Percentiles rank a stretch among this genome's conserved stretches.
Evolutionary conservation across 331 rosid genomes (phyloP).

Genomic region (Pyrus hybrid): DNA sequence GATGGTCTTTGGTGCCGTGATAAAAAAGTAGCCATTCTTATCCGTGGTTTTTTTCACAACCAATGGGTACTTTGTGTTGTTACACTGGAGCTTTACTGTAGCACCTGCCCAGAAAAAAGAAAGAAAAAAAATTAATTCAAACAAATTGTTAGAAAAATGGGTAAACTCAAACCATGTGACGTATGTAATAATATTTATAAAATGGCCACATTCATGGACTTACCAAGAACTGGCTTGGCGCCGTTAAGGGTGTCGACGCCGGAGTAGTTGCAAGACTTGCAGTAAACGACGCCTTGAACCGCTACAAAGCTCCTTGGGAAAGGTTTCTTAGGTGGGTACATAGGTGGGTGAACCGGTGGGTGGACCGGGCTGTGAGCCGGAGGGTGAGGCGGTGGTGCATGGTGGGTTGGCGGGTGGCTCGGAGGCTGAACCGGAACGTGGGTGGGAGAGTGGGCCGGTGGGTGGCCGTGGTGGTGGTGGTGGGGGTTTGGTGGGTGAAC

Average conservation of each 20-base stretch:
- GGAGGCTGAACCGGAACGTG: conserved; percentile 1
- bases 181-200: not conserved
- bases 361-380: not conserved
- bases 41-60: conserved; percentile 30
- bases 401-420: conserved; percentile 12
- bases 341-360: conserved; percentile 23
- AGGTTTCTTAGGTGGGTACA: conserved; percentile 16
- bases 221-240: conserved; percentile 54
- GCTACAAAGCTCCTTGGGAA: conserved; percentile 49
- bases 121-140: not conserved
- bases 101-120: conserved; percentile 37
- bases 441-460: conserved; percentile 4
- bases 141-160: not conserved
- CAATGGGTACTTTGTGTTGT: conserved; percentile 47
- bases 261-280: conserved; percentile 65
- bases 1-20: conserved; percentile 48
- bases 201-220: not conserved
- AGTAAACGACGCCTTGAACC: conserved; percentile 77
- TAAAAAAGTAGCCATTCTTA: conserved; percentile 75
- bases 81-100: conserved; percentile 55
- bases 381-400: conserved; percentile 11
- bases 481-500: conserved; percentile 20
- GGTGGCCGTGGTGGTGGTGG: not conserved
- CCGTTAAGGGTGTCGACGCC: conserved; percentile 49
- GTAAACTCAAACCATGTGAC: not conserved